Conservation (phyloP, 225 moss, liverwort and hornwort genomes). For the Sphagnum contortum region DNA sequence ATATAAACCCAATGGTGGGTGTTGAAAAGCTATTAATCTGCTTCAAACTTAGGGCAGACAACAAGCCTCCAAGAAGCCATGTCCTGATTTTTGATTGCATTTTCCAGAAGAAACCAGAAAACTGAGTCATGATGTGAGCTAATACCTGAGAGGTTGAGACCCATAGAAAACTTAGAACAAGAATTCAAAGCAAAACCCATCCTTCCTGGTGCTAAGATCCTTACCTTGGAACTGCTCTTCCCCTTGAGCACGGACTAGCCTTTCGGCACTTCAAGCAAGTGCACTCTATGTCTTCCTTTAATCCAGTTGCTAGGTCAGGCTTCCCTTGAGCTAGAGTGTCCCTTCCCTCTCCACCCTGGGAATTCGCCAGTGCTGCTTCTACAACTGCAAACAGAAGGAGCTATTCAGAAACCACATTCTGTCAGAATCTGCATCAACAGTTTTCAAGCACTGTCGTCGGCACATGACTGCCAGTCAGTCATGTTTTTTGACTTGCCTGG, state of each 20-base stretch:
- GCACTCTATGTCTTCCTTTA: constrained; percentile 39
- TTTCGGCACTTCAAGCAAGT: constrained; percentile 49
- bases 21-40: too few species aligned
- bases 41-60: too few species aligned
- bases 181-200: not conserved
- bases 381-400: constrained; percentile 1
- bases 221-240: constrained; percentile 69
- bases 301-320: constrained; percentile 21
- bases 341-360: constrained; percentile 16
- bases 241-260: constrained; percentile 38
- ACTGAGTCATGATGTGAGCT: too few species aligned
- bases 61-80: too few species aligned
- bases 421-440: not conserved
- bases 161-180: constrained; percentile 7
- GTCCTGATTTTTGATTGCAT: too few species aligned
- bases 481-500: too few species aligned
- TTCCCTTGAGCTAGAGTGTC: constrained; percentile 18
- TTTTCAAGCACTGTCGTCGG: not conserved
- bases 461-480: not conserved
- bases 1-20: too few species aligned
- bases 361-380: constrained; percentile 15
- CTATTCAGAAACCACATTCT: not conserved
- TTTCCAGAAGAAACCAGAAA: too few species aligned
- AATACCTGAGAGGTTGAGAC: not conserved
- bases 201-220: not conserved